Evolutionary conservation across 1,139 yeast species (phyloP).

Genomic region (Keqinozyma sinolaborantium): DNA sequence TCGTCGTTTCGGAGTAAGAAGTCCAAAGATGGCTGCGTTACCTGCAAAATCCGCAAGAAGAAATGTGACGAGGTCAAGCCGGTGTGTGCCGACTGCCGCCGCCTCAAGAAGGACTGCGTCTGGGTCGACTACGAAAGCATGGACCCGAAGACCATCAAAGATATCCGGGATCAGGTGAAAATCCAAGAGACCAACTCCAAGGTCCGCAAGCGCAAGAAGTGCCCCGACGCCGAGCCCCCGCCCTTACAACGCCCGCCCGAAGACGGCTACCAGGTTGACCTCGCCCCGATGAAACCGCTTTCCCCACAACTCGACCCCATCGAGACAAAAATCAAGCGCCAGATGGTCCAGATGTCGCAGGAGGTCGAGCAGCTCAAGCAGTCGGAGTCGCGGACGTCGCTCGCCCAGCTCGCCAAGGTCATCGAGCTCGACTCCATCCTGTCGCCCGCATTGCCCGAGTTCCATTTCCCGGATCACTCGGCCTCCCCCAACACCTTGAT

Average conservation of each 20-base stretch:
- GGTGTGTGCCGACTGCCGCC: conserved; percentile 52
- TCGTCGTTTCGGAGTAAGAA: conserved; percentile 17
- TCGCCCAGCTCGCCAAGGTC: background rate
- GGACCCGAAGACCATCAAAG: conserved; percentile 7
- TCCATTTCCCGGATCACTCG: background rate
- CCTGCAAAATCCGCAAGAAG: conserved; percentile 70
- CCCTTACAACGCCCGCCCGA: background rate
- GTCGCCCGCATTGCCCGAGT: background rate
- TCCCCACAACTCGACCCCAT: conserved; percentile 1
- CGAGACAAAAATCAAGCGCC: background rate
- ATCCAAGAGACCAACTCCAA: conserved; percentile 29
- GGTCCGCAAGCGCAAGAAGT: conserved; percentile 28
- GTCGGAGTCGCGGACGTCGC: conserved; percentile 5
- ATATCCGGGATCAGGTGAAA: conserved; percentile 16
- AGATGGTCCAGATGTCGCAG: background rate
- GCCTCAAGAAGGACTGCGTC: conserved; percentile 52
- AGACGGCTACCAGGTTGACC: background rate
- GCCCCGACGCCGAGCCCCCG: conserved; percentile 3
- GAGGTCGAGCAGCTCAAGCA: conserved; percentile 2
- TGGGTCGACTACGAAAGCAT: conserved; percentile 27
- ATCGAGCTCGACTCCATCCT: background rate
- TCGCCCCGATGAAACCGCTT: background rate
- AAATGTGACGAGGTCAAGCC: conserved; percentile 69
- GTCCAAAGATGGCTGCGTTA: conserved; percentile 61
- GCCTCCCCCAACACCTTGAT: background rate